Evolutionary conservation across 768 basidiomycete genomes (phyloP).

Genomic region (Phaffia australis): DNA sequence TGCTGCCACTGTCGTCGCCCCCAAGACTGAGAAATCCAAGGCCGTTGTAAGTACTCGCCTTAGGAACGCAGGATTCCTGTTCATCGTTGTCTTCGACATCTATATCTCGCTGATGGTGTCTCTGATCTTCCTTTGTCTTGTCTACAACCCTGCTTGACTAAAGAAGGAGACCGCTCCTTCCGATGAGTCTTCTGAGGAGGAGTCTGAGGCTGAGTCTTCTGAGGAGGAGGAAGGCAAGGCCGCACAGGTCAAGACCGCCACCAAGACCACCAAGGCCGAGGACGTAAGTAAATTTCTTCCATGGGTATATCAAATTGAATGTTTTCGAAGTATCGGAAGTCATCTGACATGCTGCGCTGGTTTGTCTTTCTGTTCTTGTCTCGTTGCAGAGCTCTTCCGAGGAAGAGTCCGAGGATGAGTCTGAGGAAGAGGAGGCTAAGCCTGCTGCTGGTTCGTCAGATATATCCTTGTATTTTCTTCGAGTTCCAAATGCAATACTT

Average conservation of each 20-base stretch:
- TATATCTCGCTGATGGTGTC: constrained; percentile 11
- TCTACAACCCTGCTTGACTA: not conserved
- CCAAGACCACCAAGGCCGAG: constrained; percentile 10
- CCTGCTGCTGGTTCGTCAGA: constrained; percentile 32
- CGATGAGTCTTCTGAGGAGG: constrained; percentile 29
- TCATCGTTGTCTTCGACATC: not conserved
- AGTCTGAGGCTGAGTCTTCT: constrained; percentile 24
- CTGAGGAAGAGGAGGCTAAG: constrained; percentile 28
- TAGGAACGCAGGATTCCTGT: not conserved
- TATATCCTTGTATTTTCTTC: not conserved
- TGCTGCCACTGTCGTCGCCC: constrained; percentile 18
- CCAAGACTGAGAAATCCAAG: constrained; percentile 33
- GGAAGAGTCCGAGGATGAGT: constrained; percentile 23
- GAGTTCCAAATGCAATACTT: constrained; percentile 37
- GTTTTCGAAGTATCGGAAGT: not conserved
- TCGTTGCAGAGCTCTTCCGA: constrained; percentile 16
- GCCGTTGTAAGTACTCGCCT: constrained; percentile 24
- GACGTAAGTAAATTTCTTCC: constrained; percentile 8
- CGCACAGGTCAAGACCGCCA: constrained; percentile 1
- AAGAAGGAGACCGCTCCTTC: constrained; percentile 32
- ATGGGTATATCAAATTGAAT: not conserved
- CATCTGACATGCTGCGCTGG: not conserved
- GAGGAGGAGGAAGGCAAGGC: constrained; percentile 31
- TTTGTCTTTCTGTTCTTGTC: not conserved
- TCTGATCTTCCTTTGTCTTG: constrained; percentile 2